A percentile compares a stretch with the other conserved stretches of the same genome.
Conservation (phyloP, 2,329 filamentous ascomycete genomes). For the Penicillium oxalicum region DNA sequence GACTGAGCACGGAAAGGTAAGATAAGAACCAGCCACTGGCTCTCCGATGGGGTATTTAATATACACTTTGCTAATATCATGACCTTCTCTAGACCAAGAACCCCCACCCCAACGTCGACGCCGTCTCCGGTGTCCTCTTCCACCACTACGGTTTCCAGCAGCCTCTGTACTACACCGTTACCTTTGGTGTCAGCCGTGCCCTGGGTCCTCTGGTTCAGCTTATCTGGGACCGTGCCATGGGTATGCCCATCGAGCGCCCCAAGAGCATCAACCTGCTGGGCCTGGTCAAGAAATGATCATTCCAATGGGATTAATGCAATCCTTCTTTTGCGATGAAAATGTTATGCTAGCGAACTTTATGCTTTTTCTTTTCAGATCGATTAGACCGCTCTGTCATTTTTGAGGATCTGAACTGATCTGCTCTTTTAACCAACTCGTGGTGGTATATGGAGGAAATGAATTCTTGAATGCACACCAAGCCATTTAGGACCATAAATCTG, state of each 20-base stretch:
- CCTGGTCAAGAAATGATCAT: conserved; percentile 57
- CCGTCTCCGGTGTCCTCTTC: conserved; percentile 87
- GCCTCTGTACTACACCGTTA: conserved; percentile 84
- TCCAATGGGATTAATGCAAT: background rate
- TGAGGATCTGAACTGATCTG: too few species aligned
- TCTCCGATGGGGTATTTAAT: background rate
- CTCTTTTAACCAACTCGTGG: too few species aligned
- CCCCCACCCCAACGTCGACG: conserved; percentile 95
- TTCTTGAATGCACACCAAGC: too few species aligned
- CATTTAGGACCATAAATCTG: too few species aligned
- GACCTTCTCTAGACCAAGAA: conserved; percentile 65
- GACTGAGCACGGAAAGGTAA: conserved; percentile 82
- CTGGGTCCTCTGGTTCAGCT: conserved; percentile 88
- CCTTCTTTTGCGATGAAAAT: conserved; percentile 5
- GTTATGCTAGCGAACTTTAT: conserved; percentile 8
- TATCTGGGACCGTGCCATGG: conserved; percentile 91
- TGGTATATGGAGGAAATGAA: too few species aligned
- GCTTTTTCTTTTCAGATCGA: background rate
- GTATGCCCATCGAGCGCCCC: conserved; percentile 90
- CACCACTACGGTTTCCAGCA: conserved; percentile 97
- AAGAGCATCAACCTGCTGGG: conserved; percentile 96
- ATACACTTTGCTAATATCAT: background rate
- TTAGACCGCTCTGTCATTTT: conserved; percentile 3
- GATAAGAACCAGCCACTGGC: background rate
- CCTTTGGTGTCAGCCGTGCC: conserved; percentile 61